Base-by-base conservation (phyloP, 2,329 filamentous ascomycete species). In the Monosporascus sp. region DNA sequence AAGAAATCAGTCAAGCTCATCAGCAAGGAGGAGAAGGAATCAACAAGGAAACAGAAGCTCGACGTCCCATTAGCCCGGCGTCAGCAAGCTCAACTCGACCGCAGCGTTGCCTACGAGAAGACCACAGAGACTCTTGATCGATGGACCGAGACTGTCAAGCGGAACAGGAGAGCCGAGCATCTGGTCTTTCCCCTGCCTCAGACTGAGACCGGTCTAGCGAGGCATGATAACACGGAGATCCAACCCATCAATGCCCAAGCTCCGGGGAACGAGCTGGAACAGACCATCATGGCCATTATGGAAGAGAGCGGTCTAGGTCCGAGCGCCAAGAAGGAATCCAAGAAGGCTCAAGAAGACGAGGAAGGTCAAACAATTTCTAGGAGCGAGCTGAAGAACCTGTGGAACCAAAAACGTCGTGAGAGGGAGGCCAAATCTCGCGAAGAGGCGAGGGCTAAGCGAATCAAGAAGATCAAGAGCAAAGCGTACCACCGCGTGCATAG, bases 391-490 rank as follows among this genome's bases (percentile, higher is more conserved):
- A 82, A 86, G 67, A 87, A 86, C 48, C 79, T 89, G 24, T 80
- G 86, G 52, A 84, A 86, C 48, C 85, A 92, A 65, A 80, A 93
- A 53, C 86, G 94, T 14, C 86, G 85, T 68, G 85, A 89, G 58
- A 81, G 94, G 60, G 93, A 97, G 64, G 74, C 96, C 7, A 80
- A 93, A 59, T 96, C 95, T 63, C 82, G 92, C 11, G 93, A 97
- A 72, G 88, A 95, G 65, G 86, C 91, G 44, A 87, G 91, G 53
- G 84, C 91, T 7, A 95, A 92, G 73, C 87, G 94, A 24, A 91
- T 99, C 73, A 96, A 97, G 75, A 97, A 97, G 77, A 99, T 99
- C 75, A 99, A 99, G 79, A 95, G 89, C 68, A 99, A 97, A 71
- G 84, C 91, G 0, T 99, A 96, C 68, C 89, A 93, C 52, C 87